phyloP scores from a whole-genome alignment of 345 rosid genomes.

The Salix caprea region DNA sequence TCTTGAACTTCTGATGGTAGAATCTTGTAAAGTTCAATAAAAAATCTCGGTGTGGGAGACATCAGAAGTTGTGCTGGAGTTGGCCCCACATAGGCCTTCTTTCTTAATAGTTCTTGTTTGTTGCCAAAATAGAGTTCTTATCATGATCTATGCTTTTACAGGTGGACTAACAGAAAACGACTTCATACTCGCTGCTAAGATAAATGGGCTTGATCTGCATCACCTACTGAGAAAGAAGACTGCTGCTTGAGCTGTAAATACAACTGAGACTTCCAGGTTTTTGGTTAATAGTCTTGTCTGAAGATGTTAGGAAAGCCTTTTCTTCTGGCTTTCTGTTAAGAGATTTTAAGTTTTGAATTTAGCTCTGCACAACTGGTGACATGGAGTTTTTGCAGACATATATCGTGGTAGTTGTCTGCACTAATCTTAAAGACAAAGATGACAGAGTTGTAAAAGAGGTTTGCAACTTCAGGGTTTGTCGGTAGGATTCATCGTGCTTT shows the following conservation, averaged over 20 bases:
- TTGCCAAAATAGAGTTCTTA: background rate
- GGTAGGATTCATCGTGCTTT: background rate
- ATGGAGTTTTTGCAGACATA: background rate
- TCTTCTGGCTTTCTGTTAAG: background rate
- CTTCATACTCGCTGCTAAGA: slow-evolving; percentile 88
- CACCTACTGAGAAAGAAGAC: slow-evolving; percentile 44
- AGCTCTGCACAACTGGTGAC: background rate
- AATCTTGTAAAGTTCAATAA: background rate
- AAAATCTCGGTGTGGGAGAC: background rate
- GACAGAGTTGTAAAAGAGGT: background rate
- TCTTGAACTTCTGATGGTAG: background rate
- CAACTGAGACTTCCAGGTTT: background rate
- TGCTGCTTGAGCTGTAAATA: background rate
- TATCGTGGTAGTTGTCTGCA: background rate
- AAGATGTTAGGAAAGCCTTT: background rate
- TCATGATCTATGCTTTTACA: slow-evolving; percentile 22
- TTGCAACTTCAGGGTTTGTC: background rate
- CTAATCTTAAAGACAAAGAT: background rate
- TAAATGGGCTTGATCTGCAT: slow-evolving; percentile 56
- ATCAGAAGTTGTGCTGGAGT: background rate
- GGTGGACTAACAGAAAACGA: slow-evolving; percentile 64
- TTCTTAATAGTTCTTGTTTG: background rate
- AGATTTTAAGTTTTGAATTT: background rate
- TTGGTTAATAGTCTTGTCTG: background rate
- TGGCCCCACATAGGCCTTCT: background rate